Conservation (phyloP, 345 rosid genomes). For the Euclidium syriacum region DNA sequence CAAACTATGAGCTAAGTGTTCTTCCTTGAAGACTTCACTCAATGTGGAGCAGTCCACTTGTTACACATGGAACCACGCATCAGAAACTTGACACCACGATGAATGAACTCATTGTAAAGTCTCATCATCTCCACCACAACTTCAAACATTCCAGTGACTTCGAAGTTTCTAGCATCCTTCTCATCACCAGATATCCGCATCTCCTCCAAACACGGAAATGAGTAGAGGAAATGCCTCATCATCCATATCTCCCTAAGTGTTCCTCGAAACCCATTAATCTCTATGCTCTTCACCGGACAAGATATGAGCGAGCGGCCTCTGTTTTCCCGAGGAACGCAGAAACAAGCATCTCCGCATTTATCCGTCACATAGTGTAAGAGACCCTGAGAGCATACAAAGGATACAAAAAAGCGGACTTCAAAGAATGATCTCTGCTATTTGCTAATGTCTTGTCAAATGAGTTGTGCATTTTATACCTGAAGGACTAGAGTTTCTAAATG, state of each 20-base stretch:
- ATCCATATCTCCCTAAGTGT: neutral
- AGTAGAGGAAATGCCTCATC: neutral
- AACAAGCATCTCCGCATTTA: neutral
- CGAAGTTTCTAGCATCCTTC: neutral
- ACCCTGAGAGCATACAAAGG: neutral
- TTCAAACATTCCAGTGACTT: neutral
- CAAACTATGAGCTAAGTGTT: no score
- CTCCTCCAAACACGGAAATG: neutral
- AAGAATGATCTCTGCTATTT: no score
- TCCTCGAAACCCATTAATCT: neutral
- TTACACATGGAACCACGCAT: neutral
- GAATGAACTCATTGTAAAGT: neutral
- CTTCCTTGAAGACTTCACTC: no score
- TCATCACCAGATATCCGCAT: neutral
- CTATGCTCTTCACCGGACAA: neutral
- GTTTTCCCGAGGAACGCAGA: neutral
- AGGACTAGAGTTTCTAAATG: no score
- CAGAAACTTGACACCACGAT: neutral
- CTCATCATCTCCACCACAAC: neutral
- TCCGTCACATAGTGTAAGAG: neutral
- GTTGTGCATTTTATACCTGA: no score
- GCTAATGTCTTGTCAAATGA: no score
- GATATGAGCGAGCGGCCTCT: neutral
- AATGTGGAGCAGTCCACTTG: neutral
- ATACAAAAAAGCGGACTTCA: no score